Evolutionary conservation across 768 basidiomycete genomes (phyloP).

Genomic region (Lactarius psammicola): DNA sequence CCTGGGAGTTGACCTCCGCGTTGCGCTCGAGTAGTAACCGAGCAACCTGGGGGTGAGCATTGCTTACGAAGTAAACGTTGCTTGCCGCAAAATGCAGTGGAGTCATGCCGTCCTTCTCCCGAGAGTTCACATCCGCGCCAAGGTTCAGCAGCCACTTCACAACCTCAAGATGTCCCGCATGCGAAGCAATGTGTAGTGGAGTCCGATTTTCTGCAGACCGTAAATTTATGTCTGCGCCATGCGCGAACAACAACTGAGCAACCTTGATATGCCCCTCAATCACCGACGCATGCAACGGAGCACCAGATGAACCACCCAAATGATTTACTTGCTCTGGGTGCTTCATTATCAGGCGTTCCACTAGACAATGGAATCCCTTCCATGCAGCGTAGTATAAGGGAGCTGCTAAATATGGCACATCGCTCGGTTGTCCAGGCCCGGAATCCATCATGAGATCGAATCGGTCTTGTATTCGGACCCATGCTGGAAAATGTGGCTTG

Average conservation of each 20-base stretch:
- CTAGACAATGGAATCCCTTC: background rate
- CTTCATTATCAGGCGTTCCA: background rate
- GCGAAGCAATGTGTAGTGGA: background rate
- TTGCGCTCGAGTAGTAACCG: background rate
- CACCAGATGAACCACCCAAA: background rate
- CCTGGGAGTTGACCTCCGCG: background rate
- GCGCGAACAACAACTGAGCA: background rate
- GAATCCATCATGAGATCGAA: fast-evolving
- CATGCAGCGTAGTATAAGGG: background rate
- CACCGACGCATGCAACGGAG: background rate
- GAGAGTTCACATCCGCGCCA: background rate
- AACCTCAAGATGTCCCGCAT: background rate
- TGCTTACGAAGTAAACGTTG: background rate
- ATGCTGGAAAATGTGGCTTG: background rate
- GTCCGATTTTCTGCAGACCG: background rate
- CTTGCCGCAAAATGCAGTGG: background rate
- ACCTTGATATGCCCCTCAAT: background rate
- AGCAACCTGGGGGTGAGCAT: fast-evolving
- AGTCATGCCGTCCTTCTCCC: background rate
- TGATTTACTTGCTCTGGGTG: background rate
- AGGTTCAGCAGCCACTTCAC: background rate
- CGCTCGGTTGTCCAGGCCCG: background rate
- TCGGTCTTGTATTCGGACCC: background rate
- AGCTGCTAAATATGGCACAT: too few species aligned
- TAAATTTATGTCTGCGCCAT: background rate